Conservation (phyloP, 805 yeast genomes). For the Suhomyces pyralidae region DNA sequence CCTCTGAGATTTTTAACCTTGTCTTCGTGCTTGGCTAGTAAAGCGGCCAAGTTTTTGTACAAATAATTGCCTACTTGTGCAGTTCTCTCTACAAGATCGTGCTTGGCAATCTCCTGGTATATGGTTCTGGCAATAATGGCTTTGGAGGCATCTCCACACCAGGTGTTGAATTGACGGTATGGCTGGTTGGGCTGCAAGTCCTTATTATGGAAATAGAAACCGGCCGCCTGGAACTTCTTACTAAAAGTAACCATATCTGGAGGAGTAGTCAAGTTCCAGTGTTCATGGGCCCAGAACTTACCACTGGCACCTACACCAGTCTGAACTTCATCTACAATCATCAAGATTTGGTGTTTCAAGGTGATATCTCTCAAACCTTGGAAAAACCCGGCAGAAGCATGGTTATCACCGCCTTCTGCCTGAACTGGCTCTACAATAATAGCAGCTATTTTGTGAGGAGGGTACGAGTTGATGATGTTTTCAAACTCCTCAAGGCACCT, state of each 20-base stretch:
- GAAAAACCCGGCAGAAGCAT: constrained; percentile 59
- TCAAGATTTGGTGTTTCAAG: constrained; percentile 51
- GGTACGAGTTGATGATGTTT: constrained; percentile 28
- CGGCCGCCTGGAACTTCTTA: constrained; percentile 72
- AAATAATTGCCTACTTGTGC: constrained; percentile 55
- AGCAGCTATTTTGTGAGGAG: constrained; percentile 49
- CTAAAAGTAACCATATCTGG: constrained; percentile 71
- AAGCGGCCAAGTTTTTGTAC: constrained; percentile 37
- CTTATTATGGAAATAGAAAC: constrained; percentile 62
- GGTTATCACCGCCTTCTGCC: constrained; percentile 77
- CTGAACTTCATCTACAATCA: constrained; percentile 72
- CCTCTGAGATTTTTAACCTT: constrained; percentile 55
- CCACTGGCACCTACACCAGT: constrained; percentile 76
- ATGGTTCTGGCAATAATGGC: constrained; percentile 62
- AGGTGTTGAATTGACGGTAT: constrained; percentile 71
- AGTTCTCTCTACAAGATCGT: constrained; percentile 48
- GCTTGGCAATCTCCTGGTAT: constrained; percentile 49
- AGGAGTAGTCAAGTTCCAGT: constrained; percentile 57
- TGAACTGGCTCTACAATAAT: constrained; percentile 60
- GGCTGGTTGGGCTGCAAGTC: constrained; percentile 57
- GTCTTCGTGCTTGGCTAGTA: constrained; percentile 41
- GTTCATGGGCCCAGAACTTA: constrained; percentile 71
- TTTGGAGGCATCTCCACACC: constrained; percentile 77
- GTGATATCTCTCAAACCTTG: constrained; percentile 63
- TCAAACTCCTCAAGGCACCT: constrained; percentile 47